phyloP scores from a whole-genome alignment of 129 eudicot genomes.

The Escallonia rubra region DNA sequence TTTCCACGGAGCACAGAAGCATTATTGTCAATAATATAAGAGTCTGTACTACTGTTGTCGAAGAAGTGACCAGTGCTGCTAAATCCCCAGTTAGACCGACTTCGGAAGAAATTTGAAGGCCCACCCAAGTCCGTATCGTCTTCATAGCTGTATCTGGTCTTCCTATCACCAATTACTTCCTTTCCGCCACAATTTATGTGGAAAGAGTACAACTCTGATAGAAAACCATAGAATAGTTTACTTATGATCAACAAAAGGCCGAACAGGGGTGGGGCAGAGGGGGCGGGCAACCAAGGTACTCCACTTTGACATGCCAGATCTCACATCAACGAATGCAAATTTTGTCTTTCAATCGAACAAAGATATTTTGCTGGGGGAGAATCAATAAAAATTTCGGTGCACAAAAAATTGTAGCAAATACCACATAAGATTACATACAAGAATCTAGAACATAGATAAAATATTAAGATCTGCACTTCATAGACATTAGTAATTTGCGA shows the following conservation, averaged over 20 bases:
- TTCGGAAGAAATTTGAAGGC: slow-evolving; percentile 17
- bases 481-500: too few relatives aligned
- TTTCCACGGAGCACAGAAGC: slow-evolving; percentile 15
- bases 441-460: too few relatives aligned
- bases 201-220: slow-evolving; percentile 23
- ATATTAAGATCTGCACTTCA: too few relatives aligned
- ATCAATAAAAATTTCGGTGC: too few relatives aligned
- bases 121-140: slow-evolving; percentile 18
- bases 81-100: slow-evolving; percentile 46
- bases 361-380: too few relatives aligned
- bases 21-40: slow-evolving; percentile 6
- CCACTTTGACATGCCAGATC: too few relatives aligned
- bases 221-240: not conserved
- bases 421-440: too few relatives aligned
- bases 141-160: slow-evolving; percentile 11
- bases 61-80: slow-evolving; percentile 74
- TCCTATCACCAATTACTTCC: not conserved
- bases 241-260: not conserved
- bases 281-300: too few relatives aligned
- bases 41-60: slow-evolving; percentile 29
- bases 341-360: too few relatives aligned
- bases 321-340: too few relatives aligned
- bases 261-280: not conserved
- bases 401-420: too few relatives aligned
- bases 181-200: slow-evolving; percentile 52